These are phyloP conservation scores for Aspergillus terreus DNA, from an alignment of 2,329 filamentous ascomycete species.

Conservation along the genomic window DNA sequence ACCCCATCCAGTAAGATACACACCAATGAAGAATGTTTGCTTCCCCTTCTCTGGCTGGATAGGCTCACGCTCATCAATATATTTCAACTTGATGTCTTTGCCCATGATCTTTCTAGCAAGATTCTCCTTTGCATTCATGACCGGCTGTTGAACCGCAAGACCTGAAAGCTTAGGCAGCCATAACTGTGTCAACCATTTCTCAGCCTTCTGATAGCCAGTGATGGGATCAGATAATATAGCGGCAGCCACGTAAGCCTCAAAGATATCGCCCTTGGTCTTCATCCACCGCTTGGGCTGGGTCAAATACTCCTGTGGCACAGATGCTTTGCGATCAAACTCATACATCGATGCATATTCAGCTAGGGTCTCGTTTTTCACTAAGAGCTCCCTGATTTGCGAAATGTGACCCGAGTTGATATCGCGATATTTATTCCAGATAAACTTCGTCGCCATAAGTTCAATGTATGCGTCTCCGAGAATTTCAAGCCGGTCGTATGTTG, in stretches of 20 bases:
- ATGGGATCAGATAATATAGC: conserved; percentile 65
- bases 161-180: conserved; percentile 64
- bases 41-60: conserved; percentile 32
- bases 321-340: conserved; percentile 62
- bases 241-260: conserved; percentile 86
- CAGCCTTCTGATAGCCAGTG: conserved; percentile 58
- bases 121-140: conserved; percentile 50
- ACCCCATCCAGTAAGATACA: conserved; percentile 48
- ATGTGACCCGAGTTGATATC: conserved; percentile 63
- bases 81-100: conserved; percentile 58
- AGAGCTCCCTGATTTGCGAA: conserved; percentile 70
- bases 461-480: conserved; percentile 86
- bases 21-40: conserved; percentile 43
- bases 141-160: conserved; percentile 21
- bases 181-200: conserved; percentile 69
- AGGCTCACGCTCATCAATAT: conserved; percentile 46
- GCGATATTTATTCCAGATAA: conserved; percentile 71
- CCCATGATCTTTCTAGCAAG: conserved; percentile 53
- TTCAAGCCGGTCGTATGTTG: conserved; percentile 77
- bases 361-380: conserved; percentile 79
- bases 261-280: conserved; percentile 81
- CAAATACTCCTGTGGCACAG: conserved; percentile 49
- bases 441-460: conserved; percentile 68
- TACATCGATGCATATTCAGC: conserved; percentile 67
- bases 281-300: conserved; percentile 52